Conservation (phyloP, 148 eudicot species). For the Pouteria glomerata region DNA sequence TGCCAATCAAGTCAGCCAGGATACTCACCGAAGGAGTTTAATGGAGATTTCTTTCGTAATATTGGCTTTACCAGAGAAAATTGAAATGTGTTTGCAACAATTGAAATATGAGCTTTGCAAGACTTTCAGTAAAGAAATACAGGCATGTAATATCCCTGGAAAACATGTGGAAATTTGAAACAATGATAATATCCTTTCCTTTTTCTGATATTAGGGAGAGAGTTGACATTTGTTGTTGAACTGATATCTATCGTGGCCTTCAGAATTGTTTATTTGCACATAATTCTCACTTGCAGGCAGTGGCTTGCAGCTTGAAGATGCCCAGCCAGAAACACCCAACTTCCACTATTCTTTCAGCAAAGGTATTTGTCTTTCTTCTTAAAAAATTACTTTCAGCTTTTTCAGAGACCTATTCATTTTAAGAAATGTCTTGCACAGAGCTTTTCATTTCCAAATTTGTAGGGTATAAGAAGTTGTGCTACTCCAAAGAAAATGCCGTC, state of each 20-base stretch:
- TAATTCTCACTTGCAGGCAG: slow-evolving; percentile 41
- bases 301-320: slow-evolving; percentile 41
- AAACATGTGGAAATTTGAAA: not conserved
- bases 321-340: slow-evolving; percentile 33
- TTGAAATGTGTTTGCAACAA: slow-evolving; percentile 38
- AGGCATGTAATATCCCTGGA: slow-evolving; percentile 40
- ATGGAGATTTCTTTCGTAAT: slow-evolving; percentile 40
- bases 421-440: slow-evolving; percentile 11
- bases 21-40: slow-evolving; percentile 38
- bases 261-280: slow-evolving; percentile 6
- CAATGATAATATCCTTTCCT: not conserved
- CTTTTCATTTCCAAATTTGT: slow-evolving; percentile 22
- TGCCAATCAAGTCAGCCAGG: slow-evolving; percentile 44
- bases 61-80: slow-evolving; percentile 44
- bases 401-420: not conserved
- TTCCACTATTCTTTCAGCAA: slow-evolving; percentile 36
- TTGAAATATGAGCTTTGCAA: slow-evolving; percentile 47
- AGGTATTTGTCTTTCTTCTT: slow-evolving; percentile 34
- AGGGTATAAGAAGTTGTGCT: slow-evolving; percentile 38
- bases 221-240: slow-evolving; percentile 11
- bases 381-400: slow-evolving; percentile 3
- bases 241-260: slow-evolving; percentile 33
- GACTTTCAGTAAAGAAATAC: slow-evolving; percentile 50
- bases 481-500: slow-evolving; percentile 28
- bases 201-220: not conserved